Evolutionary conservation across 116 monocot genomes (phyloP), one percentile per base, ranked within the genome.

Genomic region (Zostera marina): DNA sequence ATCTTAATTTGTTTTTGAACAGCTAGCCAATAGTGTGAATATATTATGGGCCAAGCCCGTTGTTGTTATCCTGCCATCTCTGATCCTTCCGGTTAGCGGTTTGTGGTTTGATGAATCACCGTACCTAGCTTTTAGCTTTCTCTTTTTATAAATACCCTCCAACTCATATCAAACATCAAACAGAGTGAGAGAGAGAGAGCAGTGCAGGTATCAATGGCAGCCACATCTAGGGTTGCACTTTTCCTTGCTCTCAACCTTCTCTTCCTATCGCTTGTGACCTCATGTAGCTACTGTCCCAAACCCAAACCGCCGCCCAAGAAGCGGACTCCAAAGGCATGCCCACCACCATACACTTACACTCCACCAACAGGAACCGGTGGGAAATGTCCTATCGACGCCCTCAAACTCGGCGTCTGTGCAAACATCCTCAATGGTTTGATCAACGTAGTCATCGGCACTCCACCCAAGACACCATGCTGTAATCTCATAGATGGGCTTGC

Each of bases 391-490:
- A 13, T 46, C 11, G 70, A 85, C 47, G 17, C 72, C 0, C 64
- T 85, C 10, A 85, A 85, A 64, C 72, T 85, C 0, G 80, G 77
- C 0, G 85, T 56, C n/a, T 85, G 85, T 43, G 74, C 67, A 13
- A 56, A 80, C 60, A 54, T 80, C 52, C 72, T 85, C 21, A 48
- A 51, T 19, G 71, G 74, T 20, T 58, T 85, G n/a, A 41, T 85
- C 61, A 74, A 72, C 26, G 41, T 80, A 11, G 57, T 41, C 24
- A 9, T 80, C 32, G 85, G 85, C 20, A 70, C 22, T 12, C 77
- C 85, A 40, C 85, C 85, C 0, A 72, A 52, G 72, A 41, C n/a
- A 21, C 49, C 61, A 0, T 62, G 69, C 20, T 69, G 69, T 44
- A 6, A 53, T 20, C 61, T 69, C 52, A 16, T 69, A 23, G 19